These are phyloP conservation scores for Malus hybrid DNA, from an alignment of 331 rosid species.

Conservation along the genomic window DNA sequence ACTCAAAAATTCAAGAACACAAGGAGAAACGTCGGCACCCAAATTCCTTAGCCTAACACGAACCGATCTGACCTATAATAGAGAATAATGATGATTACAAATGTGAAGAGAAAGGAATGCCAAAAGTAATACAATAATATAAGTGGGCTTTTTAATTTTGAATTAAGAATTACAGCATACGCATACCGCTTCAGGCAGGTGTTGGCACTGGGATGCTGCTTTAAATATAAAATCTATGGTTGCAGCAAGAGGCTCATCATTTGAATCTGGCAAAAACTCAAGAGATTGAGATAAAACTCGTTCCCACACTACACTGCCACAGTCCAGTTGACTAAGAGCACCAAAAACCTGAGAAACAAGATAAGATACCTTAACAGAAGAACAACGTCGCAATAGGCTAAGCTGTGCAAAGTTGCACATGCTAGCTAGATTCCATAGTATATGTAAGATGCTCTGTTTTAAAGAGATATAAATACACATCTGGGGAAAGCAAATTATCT, in stretches of 20 bases:
- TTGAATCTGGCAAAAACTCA: conserved; percentile 76
- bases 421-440: background rate
- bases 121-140: background rate
- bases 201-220: conserved; percentile 97
- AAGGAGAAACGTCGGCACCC: conserved; percentile 78
- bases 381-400: conserved; percentile 7
- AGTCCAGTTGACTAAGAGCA: conserved; percentile 89
- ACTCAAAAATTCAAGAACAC: conserved; percentile 87
- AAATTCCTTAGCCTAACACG: conserved; percentile 77
- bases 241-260: conserved; percentile 75
- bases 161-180: conserved; percentile 16
- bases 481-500: background rate
- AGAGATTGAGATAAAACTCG: conserved; percentile 67
- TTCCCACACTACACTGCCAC: conserved; percentile 96
- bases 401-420: background rate
- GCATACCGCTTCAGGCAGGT: conserved; percentile 95
- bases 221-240: conserved; percentile 85
- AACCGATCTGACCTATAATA: conserved; percentile 78
- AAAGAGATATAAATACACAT: background rate
- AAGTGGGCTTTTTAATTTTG: conserved; percentile 11
- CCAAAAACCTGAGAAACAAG: conserved; percentile 61
- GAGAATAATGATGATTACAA: conserved; percentile 21
- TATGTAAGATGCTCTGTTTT: background rate
- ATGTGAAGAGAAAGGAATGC: conserved; percentile 7
- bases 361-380: conserved; percentile 22